Evolutionary conservation across 2,329 filamentous ascomycete species (phyloP), one percentile per base, ranked within the genome.

Genomic region (Colletotrichum spaethianum): DNA sequence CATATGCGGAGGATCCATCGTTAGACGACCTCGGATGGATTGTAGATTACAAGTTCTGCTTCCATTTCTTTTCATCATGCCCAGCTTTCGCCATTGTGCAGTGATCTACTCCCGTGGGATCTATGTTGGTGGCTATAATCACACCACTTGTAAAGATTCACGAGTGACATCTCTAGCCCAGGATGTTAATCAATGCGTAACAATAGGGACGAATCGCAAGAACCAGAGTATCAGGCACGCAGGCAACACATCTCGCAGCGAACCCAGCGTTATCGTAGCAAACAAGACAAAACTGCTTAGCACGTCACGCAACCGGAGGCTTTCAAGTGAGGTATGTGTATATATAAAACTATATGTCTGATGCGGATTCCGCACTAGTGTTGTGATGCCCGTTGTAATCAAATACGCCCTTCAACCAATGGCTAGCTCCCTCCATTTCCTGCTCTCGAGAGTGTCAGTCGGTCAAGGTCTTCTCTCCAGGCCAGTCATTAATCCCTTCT

Each of bases 21-120:
- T 52, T 50, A 73, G 61, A 73, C 33, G 70, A 59, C 61, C 46
- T 50, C 64, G 42, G 70, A 62, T 66, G 72, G 63, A 62, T 73
- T 73, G 68, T 73, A 73, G 68, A 73, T 68, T 72, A 72, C 52
- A 61, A 72, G 70, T 71, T 66, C 61, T 73, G 70, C 67, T 71
- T 61, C 56, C 33, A 57, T 56, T 38, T 44, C 63, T 4, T 26
- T 52, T 16, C 38, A 48, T n/a, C n/a, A 52, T 26, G 18, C 18
- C 42, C 52, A 9, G 18, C 6, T 16, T 6, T 52, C 18, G 48
- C 26, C 26, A 7, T 31, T 31, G 3, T 7, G 20, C 14, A 31
- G 14, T 20, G 48, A 31, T 52, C 6, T 52, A 18, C 14, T 52
- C 14, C 14, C 2, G 26, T 1, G 26, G 18, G 14, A 16, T 52